These are phyloP conservation scores for Vaccinium macrocarpon DNA, from an alignment of 148 eudicot genomes.

Conservation along the genomic window DNA sequence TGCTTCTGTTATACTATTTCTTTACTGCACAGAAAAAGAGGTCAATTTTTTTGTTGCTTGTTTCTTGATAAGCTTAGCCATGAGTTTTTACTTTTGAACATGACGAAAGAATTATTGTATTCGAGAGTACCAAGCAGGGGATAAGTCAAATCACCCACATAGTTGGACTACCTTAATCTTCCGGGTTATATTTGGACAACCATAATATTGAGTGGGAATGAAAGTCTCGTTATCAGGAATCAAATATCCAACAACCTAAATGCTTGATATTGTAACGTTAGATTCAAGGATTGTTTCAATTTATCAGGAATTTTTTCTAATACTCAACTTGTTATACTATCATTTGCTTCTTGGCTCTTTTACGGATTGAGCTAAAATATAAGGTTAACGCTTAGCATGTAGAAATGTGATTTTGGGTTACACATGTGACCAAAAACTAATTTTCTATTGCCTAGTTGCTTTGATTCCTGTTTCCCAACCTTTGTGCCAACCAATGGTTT, in stretches of 20 bases:
- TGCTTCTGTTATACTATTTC: background rate
- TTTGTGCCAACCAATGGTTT: too few species aligned
- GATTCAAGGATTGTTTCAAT: background rate
- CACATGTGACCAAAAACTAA: background rate
- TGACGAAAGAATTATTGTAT: background rate
- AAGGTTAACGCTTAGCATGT: background rate
- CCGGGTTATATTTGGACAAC: background rate
- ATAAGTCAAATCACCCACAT: background rate
- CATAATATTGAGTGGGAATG: background rate
- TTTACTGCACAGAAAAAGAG: background rate
- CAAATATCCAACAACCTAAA: background rate
- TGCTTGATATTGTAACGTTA: background rate
- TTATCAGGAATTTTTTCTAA: background rate
- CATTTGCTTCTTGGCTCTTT: background rate
- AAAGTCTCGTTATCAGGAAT: background rate
- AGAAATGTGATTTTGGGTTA: background rate
- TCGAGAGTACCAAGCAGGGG: background rate
- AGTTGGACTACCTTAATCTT: background rate
- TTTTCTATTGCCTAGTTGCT: too few species aligned
- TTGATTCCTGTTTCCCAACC: too few species aligned
- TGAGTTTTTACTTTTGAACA: background rate
- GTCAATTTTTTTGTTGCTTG: background rate
- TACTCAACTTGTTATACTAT: background rate
- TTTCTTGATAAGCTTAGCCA: background rate
- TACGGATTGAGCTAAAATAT: background rate